Evolutionary conservation across 2,329 filamentous ascomycete genomes (phyloP).

Genomic region (Verticillium nonalfalfae): DNA sequence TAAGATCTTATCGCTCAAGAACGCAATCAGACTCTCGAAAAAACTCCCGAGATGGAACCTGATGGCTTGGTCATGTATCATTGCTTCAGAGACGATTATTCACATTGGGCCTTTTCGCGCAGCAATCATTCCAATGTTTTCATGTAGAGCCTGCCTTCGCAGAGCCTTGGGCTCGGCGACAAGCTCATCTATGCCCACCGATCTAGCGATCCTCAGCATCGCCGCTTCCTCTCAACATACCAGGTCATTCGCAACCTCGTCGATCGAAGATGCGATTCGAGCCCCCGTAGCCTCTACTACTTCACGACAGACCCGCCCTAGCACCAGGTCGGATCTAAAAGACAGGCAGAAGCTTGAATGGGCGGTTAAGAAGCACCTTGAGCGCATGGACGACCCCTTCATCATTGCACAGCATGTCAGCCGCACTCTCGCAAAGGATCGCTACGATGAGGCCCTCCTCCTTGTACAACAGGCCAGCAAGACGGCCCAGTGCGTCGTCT

Average conservation of each 20-base stretch:
- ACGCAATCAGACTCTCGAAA: background rate
- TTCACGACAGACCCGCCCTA: background rate
- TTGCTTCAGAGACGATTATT: background rate
- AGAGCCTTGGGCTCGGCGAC: slow-evolving; percentile 14
- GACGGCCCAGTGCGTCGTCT: slow-evolving; percentile 58
- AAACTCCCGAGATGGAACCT: background rate
- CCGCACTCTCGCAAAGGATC: slow-evolving; percentile 45
- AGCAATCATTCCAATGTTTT: slow-evolving; percentile 22
- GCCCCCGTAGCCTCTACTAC: background rate
- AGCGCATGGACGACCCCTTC: slow-evolving; percentile 62
- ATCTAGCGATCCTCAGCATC: background rate
- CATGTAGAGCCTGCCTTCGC: slow-evolving; percentile 28
- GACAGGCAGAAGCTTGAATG: slow-evolving; percentile 23
- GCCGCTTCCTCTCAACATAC: background rate
- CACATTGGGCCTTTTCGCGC: background rate
- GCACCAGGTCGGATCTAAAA: slow-evolving; percentile 10
- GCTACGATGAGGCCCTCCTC: slow-evolving; percentile 60
- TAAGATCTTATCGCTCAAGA: background rate
- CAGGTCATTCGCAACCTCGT: background rate
- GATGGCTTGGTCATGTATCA: background rate
- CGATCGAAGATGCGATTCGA: background rate
- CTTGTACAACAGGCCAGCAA: slow-evolving; percentile 66
- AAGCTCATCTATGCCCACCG: background rate
- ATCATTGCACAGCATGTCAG: slow-evolving; percentile 65
- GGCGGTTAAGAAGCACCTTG: slow-evolving; percentile 48